Evolutionary conservation across 2,329 filamentous ascomycete genomes (phyloP).

Genomic region (Botryotinia convoluta): DNA sequence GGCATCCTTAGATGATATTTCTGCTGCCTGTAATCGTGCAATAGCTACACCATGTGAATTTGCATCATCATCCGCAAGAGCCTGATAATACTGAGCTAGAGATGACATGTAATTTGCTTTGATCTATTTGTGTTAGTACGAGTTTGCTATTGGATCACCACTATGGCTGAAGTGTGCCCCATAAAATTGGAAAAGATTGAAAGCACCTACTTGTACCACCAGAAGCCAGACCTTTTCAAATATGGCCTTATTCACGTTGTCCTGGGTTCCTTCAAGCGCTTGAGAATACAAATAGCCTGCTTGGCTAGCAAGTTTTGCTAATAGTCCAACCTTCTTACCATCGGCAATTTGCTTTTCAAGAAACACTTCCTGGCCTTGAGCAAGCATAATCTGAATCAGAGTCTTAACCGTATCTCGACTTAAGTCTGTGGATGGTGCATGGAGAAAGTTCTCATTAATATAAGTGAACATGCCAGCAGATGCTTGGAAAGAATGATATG

Average conservation of each 20-base stretch:
- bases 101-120: slow-evolving; percentile 84
- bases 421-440: slow-evolving; percentile 93
- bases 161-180: background rate
- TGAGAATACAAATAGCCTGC: slow-evolving; percentile 85
- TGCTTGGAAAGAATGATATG: slow-evolving; percentile 97
- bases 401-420: slow-evolving; percentile 95
- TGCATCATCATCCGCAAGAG: slow-evolving; percentile 83
- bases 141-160: background rate
- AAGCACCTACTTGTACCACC: slow-evolving; percentile 65
- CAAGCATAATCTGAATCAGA: slow-evolving; percentile 86
- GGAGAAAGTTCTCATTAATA: slow-evolving; percentile 98
- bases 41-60: slow-evolving; percentile 85
- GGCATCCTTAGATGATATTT: slow-evolving; percentile 75
- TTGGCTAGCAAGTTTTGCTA: slow-evolving; percentile 92
- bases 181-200: background rate
- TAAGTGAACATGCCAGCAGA: slow-evolving; percentile 99
- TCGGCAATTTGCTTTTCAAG: slow-evolving; percentile 93
- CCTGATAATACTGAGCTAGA: slow-evolving; percentile 90
- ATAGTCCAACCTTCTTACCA: slow-evolving; percentile 84
- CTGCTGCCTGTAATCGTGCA: slow-evolving; percentile 76
- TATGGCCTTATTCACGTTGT: slow-evolving; percentile 84
- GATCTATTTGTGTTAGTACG: slow-evolving; percentile 44
- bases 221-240: slow-evolving; percentile 94
- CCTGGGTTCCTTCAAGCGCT: slow-evolving; percentile 84
- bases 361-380: slow-evolving; percentile 96